These are phyloP conservation scores for Globisporangium cederbergense DNA, from an alignment of 352 stramenopile genomes.

Conservation along the genomic window DNA sequence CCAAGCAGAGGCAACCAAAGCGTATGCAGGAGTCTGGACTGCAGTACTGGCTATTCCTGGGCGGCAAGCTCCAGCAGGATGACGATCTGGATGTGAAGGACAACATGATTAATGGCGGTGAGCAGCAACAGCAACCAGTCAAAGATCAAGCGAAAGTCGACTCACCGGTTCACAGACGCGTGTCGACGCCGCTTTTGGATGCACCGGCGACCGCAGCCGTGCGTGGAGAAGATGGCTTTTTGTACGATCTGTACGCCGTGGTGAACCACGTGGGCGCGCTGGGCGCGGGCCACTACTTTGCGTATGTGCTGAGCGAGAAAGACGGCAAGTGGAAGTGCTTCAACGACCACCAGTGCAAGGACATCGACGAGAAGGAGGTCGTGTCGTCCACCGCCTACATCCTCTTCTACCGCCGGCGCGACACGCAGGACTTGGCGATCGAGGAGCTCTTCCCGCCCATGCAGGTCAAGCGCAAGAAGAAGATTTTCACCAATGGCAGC, in stretches of 20 bases:
- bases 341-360: conserved; percentile 93
- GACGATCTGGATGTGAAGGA: neutral
- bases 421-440: conserved; percentile 61
- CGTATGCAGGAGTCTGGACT: conserved; percentile 47
- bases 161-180: conserved; percentile 4
- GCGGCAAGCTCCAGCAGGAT: conserved; percentile 52
- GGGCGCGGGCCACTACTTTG: conserved; percentile 95
- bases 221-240: conserved; percentile 45
- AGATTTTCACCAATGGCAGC: conserved; percentile 13
- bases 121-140: neutral
- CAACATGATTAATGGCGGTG: neutral
- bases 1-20: conserved; percentile 45
- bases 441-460: conserved; percentile 76
- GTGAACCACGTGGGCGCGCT: conserved; percentile 97
- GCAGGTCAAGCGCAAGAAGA: conserved; percentile 25
- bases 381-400: conserved; percentile 88
- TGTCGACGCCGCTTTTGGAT: conserved; percentile 37
- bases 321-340: conserved; percentile 97
- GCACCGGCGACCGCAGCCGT: conserved; percentile 57
- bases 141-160: neutral
- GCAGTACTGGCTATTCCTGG: conserved; percentile 72
- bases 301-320: conserved; percentile 75
- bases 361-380: conserved; percentile 86
- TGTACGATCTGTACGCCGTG: conserved; percentile 97
- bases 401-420: conserved; percentile 85